Evolutionary conservation across 306 rosid species (phyloP).

Genomic region (Quercus dentata): DNA sequence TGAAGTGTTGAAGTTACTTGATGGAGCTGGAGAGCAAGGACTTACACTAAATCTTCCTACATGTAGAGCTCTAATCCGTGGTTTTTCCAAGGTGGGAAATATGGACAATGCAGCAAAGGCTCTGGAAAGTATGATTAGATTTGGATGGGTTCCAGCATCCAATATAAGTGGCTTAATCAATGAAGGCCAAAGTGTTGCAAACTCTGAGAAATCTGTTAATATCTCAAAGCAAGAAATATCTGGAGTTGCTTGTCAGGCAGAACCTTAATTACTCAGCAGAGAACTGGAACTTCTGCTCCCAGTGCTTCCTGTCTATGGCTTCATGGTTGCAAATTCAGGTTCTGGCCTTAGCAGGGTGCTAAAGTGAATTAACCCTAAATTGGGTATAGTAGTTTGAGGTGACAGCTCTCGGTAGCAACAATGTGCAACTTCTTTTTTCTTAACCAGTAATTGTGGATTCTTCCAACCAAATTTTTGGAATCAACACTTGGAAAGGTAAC

Average conservation of each 20-base stretch:
- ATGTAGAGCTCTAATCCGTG: constrained; percentile 27
- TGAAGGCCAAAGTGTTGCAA: constrained; percentile 3
- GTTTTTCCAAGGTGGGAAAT: constrained; percentile 24
- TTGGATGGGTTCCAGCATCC: constrained; percentile 37
- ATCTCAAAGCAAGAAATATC: not conserved
- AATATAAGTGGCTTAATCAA: constrained; percentile 20
- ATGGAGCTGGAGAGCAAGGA: constrained; percentile 29
- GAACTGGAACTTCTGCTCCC: no score
- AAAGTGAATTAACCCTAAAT: not conserved
- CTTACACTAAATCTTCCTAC: constrained; percentile 14
- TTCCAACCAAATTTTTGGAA: not conserved
- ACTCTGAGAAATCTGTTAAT: constrained; percentile 7
- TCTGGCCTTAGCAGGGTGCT: not conserved
- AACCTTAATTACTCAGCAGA: not conserved
- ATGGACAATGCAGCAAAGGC: constrained; percentile 31
- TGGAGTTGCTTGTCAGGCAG: not conserved
- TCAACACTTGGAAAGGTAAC: not conserved
- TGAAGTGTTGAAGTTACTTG: constrained; percentile 26
- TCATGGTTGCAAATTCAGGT: not conserved
- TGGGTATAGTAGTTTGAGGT: not conserved
- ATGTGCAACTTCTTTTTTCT: not conserved
- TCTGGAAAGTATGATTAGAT: constrained; percentile 30
- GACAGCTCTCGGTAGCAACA: not conserved
- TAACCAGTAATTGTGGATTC: not conserved
- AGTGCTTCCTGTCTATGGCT: not conserved